A percentile compares a stretch with the other conserved stretches of the same genome.
Evolutionary conservation across 257 asterid genomes (phyloP).

Genomic region (Solanum commersonii): DNA sequence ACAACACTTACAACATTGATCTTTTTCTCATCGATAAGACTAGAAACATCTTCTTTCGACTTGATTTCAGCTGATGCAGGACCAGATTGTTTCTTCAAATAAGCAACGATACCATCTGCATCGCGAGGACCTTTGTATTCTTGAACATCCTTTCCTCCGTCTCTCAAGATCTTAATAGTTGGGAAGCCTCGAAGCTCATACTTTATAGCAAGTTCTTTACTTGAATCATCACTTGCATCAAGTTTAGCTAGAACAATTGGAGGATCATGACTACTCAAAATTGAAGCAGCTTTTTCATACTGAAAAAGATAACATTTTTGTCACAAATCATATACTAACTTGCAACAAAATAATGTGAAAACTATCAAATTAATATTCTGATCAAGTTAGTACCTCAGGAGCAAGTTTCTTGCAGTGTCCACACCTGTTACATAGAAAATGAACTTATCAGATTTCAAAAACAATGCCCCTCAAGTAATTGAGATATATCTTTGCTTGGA

Average conservation of each 20-base stretch:
- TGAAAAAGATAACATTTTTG: not conserved
- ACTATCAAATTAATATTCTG: not conserved
- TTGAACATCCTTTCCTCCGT: slow-evolving; percentile 53
- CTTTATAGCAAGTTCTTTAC: slow-evolving; percentile 40
- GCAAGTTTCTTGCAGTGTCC: slow-evolving; percentile 90
- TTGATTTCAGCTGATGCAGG: slow-evolving; percentile 74
- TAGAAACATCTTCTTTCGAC: slow-evolving; percentile 45
- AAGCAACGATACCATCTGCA: slow-evolving; percentile 61
- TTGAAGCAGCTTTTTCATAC: slow-evolving; percentile 78
- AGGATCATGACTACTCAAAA: slow-evolving; percentile 62
- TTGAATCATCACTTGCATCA: slow-evolving; percentile 53
- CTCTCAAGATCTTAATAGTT: slow-evolving; percentile 64
- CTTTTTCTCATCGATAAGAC: slow-evolving; percentile 38
- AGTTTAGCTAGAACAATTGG: slow-evolving; percentile 66
- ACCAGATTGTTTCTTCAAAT: slow-evolving; percentile 71
- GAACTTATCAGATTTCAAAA: not conserved
- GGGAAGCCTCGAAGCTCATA: slow-evolving; percentile 72
- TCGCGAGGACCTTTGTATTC: slow-evolving; percentile 87
- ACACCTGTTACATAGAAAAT: slow-evolving; percentile 49
- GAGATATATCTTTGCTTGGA: not conserved
- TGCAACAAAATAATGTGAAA: not conserved
- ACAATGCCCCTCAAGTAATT: rapidly evolving
- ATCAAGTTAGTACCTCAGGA: slow-evolving; percentile 58
- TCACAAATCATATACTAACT: not conserved
- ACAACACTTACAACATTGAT: slow-evolving; percentile 43